Evolutionary conservation across 257 asterid genomes (phyloP), one percentile per base, ranked within the genome.

Genomic region (Solanum piurae): DNA sequence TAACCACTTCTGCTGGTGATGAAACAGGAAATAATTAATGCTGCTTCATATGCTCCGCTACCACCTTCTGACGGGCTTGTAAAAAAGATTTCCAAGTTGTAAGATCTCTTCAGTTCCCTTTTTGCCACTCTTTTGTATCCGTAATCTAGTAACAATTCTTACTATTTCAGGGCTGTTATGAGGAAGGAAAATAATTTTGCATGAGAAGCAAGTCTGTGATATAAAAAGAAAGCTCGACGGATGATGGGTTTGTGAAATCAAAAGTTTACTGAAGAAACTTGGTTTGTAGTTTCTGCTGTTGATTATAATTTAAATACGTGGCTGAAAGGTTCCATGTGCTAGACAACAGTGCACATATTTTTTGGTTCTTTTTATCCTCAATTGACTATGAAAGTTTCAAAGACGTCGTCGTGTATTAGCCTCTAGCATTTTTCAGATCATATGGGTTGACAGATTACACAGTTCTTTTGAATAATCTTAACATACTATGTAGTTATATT

Each of bases 1-100:
- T 18, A 80, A 5, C 68, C 68, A 46, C 29, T 37, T 64, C 8
- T 25, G 42, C 9, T 85, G 75, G 55, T 85, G 36, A 33, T 86
- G 55, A 46, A 86, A 46, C 84, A 86, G 88, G 84, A 76, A 44
- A 86, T 86, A 46, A 86, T 86, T 16, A 86, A 86, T 73, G 84
- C 88, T 72, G 88, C 88, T 49, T 72, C 88, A 33, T 86, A 86
- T 86, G 71, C 88, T 33, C 88, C 88, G 2, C 49, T 72, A 7
- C 88, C 88, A 23, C 74, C 88, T 73, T 77, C 88, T 9, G 83
- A 86, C 10, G 49, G 69, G 55, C 72, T 86, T 44, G 58, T 38
- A 71, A 77, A 73, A 72, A 86, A 86, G 84, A 52, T 86, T 73
- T 38, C 73, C 52, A 73, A 86, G 37, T 66, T 58, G 74, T 84